Percentiles rank a stretch among this genome's conserved stretches.
Evolutionary conservation across 768 basidiomycete species (phyloP).

Genomic region (Boletus huronensis): DNA sequence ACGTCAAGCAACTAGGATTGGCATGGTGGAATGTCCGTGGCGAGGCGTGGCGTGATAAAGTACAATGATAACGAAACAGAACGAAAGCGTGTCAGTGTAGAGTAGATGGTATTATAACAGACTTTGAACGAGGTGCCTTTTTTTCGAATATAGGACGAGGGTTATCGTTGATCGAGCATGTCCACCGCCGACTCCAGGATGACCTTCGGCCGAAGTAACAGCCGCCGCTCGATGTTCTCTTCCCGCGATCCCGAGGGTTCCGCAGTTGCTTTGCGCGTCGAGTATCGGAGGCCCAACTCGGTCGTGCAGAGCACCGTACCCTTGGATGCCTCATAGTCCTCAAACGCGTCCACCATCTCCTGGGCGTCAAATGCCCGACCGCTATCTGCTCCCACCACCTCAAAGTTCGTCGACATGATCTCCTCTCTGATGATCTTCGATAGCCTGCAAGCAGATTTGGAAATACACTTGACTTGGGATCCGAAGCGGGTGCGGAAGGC

Average conservation of each 20-base stretch:
- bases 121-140: neutral
- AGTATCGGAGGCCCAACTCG: conserved; percentile 67
- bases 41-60: neutral
- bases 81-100: neutral
- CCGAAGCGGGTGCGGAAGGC: conserved; percentile 48
- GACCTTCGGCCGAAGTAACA: conserved; percentile 70
- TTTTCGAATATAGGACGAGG: neutral
- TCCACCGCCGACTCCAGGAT: conserved; percentile 68
- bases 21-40: conserved; percentile 16
- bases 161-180: conserved; percentile 39
- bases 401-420: conserved; percentile 74
- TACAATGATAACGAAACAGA: conserved; percentile 15
- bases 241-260: conserved; percentile 33
- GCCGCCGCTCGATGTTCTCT: conserved; percentile 50
- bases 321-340: conserved; percentile 48
- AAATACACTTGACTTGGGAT: conserved; percentile 62
- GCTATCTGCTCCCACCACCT: conserved; percentile 59
- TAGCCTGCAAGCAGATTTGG: conserved; percentile 58
- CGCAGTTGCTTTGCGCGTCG: conserved; percentile 41
- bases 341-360: conserved; percentile 62
- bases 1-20: neutral
- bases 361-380: conserved; percentile 46
- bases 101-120: neutral
- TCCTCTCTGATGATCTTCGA: conserved; percentile 67
- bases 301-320: conserved; percentile 64